Base-by-base conservation (phyloP, 1,139 yeast genomes). In the Spathaspora sp. region DNA sequence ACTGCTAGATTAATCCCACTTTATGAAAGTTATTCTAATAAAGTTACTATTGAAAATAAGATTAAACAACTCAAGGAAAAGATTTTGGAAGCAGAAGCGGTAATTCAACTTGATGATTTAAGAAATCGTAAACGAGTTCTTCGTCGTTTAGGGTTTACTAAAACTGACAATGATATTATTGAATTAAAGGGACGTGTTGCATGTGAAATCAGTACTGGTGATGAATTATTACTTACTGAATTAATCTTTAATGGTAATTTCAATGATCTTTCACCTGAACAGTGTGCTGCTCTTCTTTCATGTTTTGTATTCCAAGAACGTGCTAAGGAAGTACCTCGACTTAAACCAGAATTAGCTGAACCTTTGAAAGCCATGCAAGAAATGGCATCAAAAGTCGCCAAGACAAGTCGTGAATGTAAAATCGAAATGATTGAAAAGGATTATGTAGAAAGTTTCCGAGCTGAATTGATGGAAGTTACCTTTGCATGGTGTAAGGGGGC, bases 401-500 rank as follows among this genome's bases (percentile, higher is more conserved):
- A 89, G 59, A 82, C 90, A 8, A 86, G 88, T 53, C 84, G 82
- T 56, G 98, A 93, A 62, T 86, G 95, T 63, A 91, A 93, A 66
- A 77, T 95, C 45, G 97, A 91, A 53, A 73, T 93, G 42, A 84
- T 84, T 6, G 98, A 90, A 61, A 89, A 89, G 59, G 98, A 91
- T 51, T 95, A 93, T 61, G 85, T 93, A 39, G 96, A 90, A 61
- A 79, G 86, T 26, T 95, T 93, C 73, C 82, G 96, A 64, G 85
- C 90, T 20, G 96, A 93, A 61, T 75, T 95, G 54, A 91, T 95
- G 98, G 98, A 90, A 63, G 98, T 93, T 43, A 97, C 95, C 0
- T 89, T 71, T 66, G 89, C 95, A 40, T 95, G 99, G 99, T 89
- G 97, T 63, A 86, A 86, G 61, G 98, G 98, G 25, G 97, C 97